Percentiles rank a stretch among this genome's conserved stretches.
Evolutionary conservation across 1,284 basidiomycete genomes (phyloP).

Genomic region (Cryptococcus neoformans): DNA sequence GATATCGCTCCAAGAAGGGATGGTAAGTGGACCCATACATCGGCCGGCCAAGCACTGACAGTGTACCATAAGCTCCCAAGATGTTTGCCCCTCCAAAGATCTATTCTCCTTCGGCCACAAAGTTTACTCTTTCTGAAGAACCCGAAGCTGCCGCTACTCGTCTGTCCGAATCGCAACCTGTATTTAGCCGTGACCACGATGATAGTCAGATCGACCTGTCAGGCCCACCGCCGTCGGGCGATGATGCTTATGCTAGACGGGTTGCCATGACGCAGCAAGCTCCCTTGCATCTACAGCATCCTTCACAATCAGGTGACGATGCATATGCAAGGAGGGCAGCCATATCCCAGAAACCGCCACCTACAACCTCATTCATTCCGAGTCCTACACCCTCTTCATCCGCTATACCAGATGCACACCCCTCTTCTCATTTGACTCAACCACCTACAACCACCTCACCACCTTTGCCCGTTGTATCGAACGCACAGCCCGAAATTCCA

Average conservation of each 20-base stretch:
- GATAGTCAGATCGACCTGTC: no score
- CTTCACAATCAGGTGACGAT: slow-evolving; percentile 33
- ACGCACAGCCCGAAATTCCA: neutral
- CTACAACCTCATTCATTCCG: neutral
- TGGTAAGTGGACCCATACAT: slow-evolving; percentile 28
- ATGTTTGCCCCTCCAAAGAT: slow-evolving; percentile 45
- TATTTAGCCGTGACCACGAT: neutral
- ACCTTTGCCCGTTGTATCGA: slow-evolving; percentile 1
- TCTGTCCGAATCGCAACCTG: slow-evolving; percentile 1
- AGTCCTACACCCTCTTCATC: neutral
- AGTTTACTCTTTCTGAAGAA: slow-evolving; percentile 2
- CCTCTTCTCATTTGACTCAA: neutral
- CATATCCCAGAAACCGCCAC: slow-evolving; percentile 17
- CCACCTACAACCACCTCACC: neutral
- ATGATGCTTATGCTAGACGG: slow-evolving; percentile 25
- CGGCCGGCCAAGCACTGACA: neutral
- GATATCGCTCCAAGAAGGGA: slow-evolving; percentile 42
- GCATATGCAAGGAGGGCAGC: slow-evolving; percentile 40
- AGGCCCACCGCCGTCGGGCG: slow-evolving; percentile 1
- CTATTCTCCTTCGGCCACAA: slow-evolving; percentile 26
- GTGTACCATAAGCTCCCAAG: slow-evolving; percentile 30
- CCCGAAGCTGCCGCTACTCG: slow-evolving; percentile 5
- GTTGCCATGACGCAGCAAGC: slow-evolving; percentile 10
- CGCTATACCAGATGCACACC: slow-evolving; percentile 3
- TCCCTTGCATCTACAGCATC: neutral